These are phyloP conservation scores for Lasiosphaeriaceae sp. DNA, from an alignment of 495 filamentous ascomycete species.

Conservation along the genomic window DNA sequence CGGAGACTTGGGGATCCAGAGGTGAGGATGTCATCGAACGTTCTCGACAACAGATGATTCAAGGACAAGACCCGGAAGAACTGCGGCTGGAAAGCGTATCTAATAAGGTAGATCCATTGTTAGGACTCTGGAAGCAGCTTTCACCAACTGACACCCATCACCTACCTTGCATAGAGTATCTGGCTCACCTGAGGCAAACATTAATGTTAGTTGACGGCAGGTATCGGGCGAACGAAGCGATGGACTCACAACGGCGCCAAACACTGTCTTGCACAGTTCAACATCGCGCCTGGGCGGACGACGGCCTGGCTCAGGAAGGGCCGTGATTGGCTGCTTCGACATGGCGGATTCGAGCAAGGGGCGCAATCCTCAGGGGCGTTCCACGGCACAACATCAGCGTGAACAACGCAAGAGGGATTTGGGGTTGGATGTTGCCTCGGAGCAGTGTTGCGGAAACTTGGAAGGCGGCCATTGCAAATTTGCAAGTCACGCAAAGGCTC, in stretches of 20 bases:
- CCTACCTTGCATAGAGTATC: conserved; percentile 22
- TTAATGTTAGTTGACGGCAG: background rate
- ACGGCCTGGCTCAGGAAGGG: too few relatives aligned
- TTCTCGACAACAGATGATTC: background rate
- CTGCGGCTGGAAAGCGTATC: conserved; percentile 16
- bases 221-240: background rate
- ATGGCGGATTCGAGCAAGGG: too few relatives aligned
- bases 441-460: too few relatives aligned
- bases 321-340: too few relatives aligned
- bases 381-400: too few relatives aligned
- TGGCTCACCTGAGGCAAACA: conserved; percentile 20
- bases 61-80: conserved; percentile 19
- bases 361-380: too few relatives aligned
- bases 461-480: too few relatives aligned
- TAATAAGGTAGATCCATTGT: conserved; percentile 1
- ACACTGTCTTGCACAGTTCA: conserved; percentile 20
- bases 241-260: conserved; percentile 16
- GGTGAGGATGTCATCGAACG: conserved; percentile 17
- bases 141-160: too few relatives aligned
- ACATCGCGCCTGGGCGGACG: conserved; percentile 10
- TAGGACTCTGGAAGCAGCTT: background rate
- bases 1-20: conserved; percentile 3
- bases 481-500: too few relatives aligned
- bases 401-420: too few relatives aligned
- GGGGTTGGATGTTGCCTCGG: too few relatives aligned